These are phyloP conservation scores for Verticillium nubilum DNA, from an alignment of 2,329 filamentous ascomycete genomes.

Conservation along the genomic window DNA sequence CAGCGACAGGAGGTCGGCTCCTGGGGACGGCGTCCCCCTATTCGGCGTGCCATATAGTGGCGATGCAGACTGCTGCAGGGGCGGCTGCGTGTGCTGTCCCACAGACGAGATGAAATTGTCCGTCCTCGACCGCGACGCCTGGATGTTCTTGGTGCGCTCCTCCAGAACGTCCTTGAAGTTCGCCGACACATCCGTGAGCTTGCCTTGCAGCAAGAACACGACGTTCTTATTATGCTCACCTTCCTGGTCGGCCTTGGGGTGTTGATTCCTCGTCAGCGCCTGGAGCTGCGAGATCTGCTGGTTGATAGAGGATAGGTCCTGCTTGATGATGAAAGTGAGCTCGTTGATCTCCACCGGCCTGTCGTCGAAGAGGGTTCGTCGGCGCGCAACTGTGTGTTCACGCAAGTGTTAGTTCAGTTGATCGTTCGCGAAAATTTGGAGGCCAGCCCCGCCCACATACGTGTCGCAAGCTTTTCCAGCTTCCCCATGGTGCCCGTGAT, in stretches of 20 bases:
- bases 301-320: constrained; percentile 80
- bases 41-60: constrained; percentile 80
- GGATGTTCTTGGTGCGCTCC: constrained; percentile 95
- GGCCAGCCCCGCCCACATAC: constrained; percentile 46
- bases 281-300: constrained; percentile 84
- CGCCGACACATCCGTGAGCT: constrained; percentile 79
- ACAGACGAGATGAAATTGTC: constrained; percentile 96
- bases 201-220: constrained; percentile 83
- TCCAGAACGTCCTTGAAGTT: constrained; percentile 98
- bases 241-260: constrained; percentile 71
- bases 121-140: constrained; percentile 83
- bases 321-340: constrained; percentile 92
- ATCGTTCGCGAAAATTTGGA: too few relatives aligned
- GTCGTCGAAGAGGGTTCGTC: constrained; percentile 96
- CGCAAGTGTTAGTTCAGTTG: not conserved
- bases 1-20: constrained; percentile 72
- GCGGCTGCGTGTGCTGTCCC: constrained; percentile 63
- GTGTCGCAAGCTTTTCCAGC: constrained; percentile 84
- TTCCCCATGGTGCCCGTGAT: constrained; percentile 93
- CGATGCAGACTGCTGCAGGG: constrained; percentile 70
- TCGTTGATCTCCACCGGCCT: constrained; percentile 91
- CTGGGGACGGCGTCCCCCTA: constrained; percentile 60
- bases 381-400: constrained; percentile 69
- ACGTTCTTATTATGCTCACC: constrained; percentile 98
- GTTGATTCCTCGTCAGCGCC: constrained; percentile 68